Base-by-base conservation (phyloP, 1,139 yeast species). In the Blastobotrys persicus region DNA sequence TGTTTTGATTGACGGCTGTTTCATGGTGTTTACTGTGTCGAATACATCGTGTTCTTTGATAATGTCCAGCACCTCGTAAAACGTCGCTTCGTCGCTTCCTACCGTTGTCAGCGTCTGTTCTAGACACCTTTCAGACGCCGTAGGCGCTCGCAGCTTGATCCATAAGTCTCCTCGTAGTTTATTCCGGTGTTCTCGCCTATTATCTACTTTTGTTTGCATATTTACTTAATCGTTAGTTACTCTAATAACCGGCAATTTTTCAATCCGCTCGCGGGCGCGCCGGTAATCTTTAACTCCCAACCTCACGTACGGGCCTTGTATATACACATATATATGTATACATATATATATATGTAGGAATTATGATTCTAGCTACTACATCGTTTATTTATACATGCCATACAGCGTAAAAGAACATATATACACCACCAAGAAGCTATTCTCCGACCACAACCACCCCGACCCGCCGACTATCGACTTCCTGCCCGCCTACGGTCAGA, bases 151-250 rank as follows among this genome's bases (percentile, higher is more conserved):
- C 16, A 37, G 26, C 41, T 18, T 9, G 5, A 11, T 18, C 41
- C 41, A 37, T 19, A 37, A 11, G 13, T 37, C 41, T 5, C 19
- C 41, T 6, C 17, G 7, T 32, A 32, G 14, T 12, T 12, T 32
- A 6, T 32, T 6, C 14, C 37, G 17, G 7, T 12, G 7, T 32
- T 32, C 12, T 32, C 17, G 37, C 14, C 37, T 14, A 13, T 32
- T 32, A 5, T 32, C 17, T 32, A n/a, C 17, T 12, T 6, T 14
- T 12, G 17, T 13, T n/a, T 14, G 11, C 37, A 14, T 14, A 32
- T 32, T 6, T 14, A n/a, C 11, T 5, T 6, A n/a, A n/a, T 32
- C 16, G 17, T 31, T 32, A 33, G 23, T 45, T 55, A n/a, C n/a
- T n/a, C n/a, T n/a, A n/a, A n/a, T n/a, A n/a, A n/a, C n/a, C n/a